Percentiles rank a stretch among this genome's conserved stretches.
Conservation (phyloP, 2,329 filamentous ascomycete species). For the Talaromyces sp. region DNA sequence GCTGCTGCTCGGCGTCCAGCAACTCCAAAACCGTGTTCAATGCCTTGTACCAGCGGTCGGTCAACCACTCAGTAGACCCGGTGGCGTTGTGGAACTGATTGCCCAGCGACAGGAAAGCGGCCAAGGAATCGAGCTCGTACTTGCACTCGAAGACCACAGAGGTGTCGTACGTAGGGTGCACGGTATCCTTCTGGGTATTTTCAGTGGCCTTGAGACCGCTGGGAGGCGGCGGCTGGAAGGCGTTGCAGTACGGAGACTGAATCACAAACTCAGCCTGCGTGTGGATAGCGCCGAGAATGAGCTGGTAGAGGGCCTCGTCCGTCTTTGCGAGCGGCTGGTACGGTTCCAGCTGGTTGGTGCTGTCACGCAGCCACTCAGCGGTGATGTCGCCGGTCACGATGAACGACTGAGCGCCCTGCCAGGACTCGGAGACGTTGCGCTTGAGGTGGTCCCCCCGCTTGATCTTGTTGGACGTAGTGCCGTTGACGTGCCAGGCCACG, state of each 20-base stretch:
- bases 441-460: slow-evolving; percentile 30
- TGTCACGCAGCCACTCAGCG: slow-evolving; percentile 87
- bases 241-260: slow-evolving; percentile 93
- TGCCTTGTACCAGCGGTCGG: slow-evolving; percentile 70
- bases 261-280: slow-evolving; percentile 95
- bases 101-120: slow-evolving; percentile 77
- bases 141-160: slow-evolving; percentile 94
- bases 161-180: slow-evolving; percentile 83
- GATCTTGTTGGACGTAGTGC: slow-evolving; percentile 28
- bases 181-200: slow-evolving; percentile 77
- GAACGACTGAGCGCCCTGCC: slow-evolving; percentile 84
- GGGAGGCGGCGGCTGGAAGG: slow-evolving; percentile 89
- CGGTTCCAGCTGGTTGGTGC: slow-evolving; percentile 85
- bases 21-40: slow-evolving; percentile 69
- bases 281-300: slow-evolving; percentile 91
- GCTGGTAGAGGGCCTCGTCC: slow-evolving; percentile 68
- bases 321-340: slow-evolving; percentile 82
- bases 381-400: slow-evolving; percentile 92
- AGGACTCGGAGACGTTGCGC: slow-evolving; percentile 54
- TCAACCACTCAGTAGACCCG: slow-evolving; percentile 71
- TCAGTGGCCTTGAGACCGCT: slow-evolving; percentile 65
- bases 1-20: slow-evolving; percentile 69
- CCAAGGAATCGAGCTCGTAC: slow-evolving; percentile 94
- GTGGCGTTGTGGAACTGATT: slow-evolving; percentile 86
- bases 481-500: slow-evolving; percentile 77